phyloP scores from a whole-genome alignment of 176 grass and related monocot species.

The Paspalum notatum region DNA sequence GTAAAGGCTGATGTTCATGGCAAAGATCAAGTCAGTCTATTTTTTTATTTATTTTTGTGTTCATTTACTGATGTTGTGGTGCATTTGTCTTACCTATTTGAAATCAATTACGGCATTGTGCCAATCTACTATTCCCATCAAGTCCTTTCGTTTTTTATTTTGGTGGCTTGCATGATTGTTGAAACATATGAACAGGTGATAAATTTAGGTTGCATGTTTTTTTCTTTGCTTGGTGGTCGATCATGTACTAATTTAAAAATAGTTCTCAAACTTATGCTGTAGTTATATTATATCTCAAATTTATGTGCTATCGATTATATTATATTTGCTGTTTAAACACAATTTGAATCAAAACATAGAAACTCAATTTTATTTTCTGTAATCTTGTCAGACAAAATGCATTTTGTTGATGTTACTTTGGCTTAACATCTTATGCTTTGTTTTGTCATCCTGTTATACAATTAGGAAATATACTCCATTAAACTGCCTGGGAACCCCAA shows the following conservation, averaged over 20 bases:
- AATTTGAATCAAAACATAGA: not conserved
- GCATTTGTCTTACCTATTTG: conserved; percentile 16
- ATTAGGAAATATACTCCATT: conserved; percentile 95
- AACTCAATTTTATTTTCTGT: not conserved
- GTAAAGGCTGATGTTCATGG: conserved; percentile 93
- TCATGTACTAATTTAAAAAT: conserved; percentile 10
- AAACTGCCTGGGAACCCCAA: conserved; percentile 95
- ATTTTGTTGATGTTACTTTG: conserved; percentile 39
- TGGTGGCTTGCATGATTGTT: no score
- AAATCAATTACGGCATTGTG: conserved; percentile 8
- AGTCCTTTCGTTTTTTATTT: not conserved
- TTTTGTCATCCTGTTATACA: conserved; percentile 13
- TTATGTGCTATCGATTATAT: not conserved
- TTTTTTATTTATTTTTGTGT: conserved; percentile 1
- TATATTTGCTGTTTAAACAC: not conserved
- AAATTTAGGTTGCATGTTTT: not conserved
- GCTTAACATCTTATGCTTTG: conserved; percentile 29
- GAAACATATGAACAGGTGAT: not conserved
- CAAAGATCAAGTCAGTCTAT: conserved; percentile 87
- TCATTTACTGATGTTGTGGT: conserved; percentile 1
- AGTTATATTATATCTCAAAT: conserved; percentile 4
- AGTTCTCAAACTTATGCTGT: not conserved
- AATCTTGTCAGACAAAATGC: conserved; percentile 1
- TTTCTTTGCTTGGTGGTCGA: not conserved
- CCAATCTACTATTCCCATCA: not conserved